phyloP scores from a whole-genome alignment of 371 early-diverging fungal species.

The Mucor mucedo region DNA sequence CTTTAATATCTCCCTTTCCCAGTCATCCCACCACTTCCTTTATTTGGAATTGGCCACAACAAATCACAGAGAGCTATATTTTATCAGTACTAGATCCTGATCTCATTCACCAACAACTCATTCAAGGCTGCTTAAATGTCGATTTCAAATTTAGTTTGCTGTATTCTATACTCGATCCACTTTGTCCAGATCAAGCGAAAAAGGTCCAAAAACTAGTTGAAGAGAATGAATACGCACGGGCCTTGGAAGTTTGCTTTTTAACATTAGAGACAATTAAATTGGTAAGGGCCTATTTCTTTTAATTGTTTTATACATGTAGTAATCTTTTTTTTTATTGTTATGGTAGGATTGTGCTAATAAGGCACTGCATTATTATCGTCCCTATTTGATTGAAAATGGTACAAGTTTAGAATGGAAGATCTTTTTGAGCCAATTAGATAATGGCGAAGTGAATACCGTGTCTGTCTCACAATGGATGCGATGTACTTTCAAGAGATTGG shows the following conservation, averaged over 20 bases:
- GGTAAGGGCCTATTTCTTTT: conserved; percentile 38
- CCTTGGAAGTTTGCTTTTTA: conserved; percentile 66
- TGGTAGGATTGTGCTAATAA: conserved; percentile 34
- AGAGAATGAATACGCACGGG: conserved; percentile 52
- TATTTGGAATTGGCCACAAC: conserved; percentile 29
- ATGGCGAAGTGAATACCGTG: conserved; percentile 32
- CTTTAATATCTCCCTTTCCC: conserved; percentile 50
- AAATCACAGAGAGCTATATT: conserved; percentile 21
- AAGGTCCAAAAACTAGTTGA: conserved; percentile 24
- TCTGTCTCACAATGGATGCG: conserved; percentile 46
- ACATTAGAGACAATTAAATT: conserved; percentile 77
- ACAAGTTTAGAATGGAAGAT: conserved; percentile 65
- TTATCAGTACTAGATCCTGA: conserved; percentile 42
- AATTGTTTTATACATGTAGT: neutral
- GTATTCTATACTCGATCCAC: conserved; percentile 59
- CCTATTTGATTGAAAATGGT: conserved; percentile 28
- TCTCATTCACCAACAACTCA: conserved; percentile 48
- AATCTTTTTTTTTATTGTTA: neutral
- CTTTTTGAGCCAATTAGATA: conserved; percentile 59
- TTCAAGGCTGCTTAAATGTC: conserved; percentile 56
- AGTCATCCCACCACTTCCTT: conserved; percentile 9
- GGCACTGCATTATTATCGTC: conserved; percentile 31
- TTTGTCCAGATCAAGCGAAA: conserved; percentile 45
- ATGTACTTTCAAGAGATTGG: conserved; percentile 39
- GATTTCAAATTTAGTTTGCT: conserved; percentile 58